These are phyloP conservation scores for Malus hybrid DNA, from an alignment of 331 rosid genomes.

Conservation along the genomic window DNA sequence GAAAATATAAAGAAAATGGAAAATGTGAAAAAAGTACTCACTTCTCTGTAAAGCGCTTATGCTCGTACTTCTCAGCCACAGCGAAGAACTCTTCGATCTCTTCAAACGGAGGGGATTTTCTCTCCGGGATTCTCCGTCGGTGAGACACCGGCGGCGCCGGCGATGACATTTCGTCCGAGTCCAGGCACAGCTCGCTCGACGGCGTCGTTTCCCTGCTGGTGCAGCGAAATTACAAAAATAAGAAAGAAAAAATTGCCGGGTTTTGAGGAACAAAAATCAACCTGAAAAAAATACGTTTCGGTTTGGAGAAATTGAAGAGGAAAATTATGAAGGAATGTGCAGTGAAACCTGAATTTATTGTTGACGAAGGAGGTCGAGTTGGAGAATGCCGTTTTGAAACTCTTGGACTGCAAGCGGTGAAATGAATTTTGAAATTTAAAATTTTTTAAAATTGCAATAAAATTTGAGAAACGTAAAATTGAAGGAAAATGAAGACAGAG, in stretches of 20 bases:
- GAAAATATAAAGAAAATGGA: neutral
- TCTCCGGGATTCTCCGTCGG: conserved; percentile 4
- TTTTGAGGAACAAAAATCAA: neutral
- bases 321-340: neutral
- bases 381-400: conserved; percentile 46
- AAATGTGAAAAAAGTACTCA: conserved; percentile 22
- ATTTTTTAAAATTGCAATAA: neutral
- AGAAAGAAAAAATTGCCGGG: neutral
- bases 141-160: neutral
- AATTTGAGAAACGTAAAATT: neutral
- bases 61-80: conserved; percentile 61
- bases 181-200: conserved; percentile 40
- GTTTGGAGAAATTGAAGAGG: conserved; percentile 9
- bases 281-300: conserved; percentile 7
- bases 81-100: conserved; percentile 85
- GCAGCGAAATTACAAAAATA: neutral
- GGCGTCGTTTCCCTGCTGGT: conserved; percentile 30
- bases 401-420: conserved; percentile 39
- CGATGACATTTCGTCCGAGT: conserved; percentile 32
- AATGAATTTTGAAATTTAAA: neutral
- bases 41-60: conserved; percentile 72
- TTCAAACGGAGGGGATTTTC: conserved; percentile 28
- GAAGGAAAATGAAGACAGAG: neutral
- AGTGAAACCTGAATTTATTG: conserved; percentile 43
- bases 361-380: conserved; percentile 7